Percentiles rank a stretch among this genome's conserved stretches.
phyloP scores from a whole-genome alignment of 2,329 filamentous ascomycete species.

The Alternaria angustiovoidea region DNA sequence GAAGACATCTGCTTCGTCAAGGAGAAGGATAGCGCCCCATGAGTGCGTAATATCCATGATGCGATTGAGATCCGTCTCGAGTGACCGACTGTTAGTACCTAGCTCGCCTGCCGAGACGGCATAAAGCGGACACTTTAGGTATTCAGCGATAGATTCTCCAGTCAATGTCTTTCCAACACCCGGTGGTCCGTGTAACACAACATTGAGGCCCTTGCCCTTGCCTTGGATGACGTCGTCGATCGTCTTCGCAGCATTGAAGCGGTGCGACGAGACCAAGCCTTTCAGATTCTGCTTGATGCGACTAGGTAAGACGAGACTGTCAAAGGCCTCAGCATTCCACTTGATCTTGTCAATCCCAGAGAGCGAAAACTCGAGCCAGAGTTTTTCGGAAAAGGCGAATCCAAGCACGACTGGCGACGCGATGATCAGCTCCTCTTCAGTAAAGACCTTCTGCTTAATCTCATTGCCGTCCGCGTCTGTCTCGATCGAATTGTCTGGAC shows the following conservation, averaged over 20 bases:
- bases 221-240: conserved; percentile 78
- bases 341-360: conserved; percentile 80
- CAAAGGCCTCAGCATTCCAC: conserved; percentile 85
- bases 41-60: conserved; percentile 86
- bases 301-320: conserved; percentile 75
- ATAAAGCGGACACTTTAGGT: conserved; percentile 82
- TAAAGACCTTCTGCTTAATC: conserved; percentile 64
- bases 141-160: conserved; percentile 84
- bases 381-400: conserved; percentile 86
- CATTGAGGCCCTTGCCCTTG: conserved; percentile 85
- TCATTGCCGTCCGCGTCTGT: conserved; percentile 51
- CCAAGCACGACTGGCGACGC: conserved; percentile 85
- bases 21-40: conserved; percentile 84
- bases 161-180: conserved; percentile 91
- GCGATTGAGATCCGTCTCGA: conserved; percentile 81
- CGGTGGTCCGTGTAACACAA: conserved; percentile 78
- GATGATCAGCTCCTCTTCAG: conserved; percentile 83
- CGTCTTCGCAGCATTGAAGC: conserved; percentile 79
- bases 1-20: conserved; percentile 73
- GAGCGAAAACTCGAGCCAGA: conserved; percentile 88
- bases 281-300: conserved; percentile 73
- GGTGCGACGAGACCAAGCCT: conserved; percentile 84
- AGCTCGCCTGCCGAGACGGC: conserved; percentile 84
- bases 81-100: conserved; percentile 73
- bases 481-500: conserved; percentile 53